Evolutionary conservation across 768 basidiomycete genomes (phyloP).

Genomic region (Clathrus columnatus): DNA sequence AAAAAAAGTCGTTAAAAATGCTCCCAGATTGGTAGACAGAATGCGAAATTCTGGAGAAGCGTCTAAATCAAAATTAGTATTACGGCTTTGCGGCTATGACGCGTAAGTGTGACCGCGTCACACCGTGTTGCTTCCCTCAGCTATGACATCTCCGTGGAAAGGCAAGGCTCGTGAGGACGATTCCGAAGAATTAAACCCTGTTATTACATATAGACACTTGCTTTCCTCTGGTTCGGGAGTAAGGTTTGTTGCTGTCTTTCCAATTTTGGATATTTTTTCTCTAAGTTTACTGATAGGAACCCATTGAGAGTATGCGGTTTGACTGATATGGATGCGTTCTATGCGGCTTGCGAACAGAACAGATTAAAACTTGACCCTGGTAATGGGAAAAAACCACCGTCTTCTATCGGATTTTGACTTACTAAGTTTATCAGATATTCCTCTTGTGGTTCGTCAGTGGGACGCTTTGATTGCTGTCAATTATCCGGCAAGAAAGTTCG

Average conservation of each 20-base stretch:
- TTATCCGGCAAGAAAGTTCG: conserved; percentile 87
- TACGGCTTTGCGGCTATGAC: too few relatives aligned
- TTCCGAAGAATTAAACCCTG: conserved; percentile 43
- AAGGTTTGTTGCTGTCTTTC: conserved; percentile 26
- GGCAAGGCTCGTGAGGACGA: conserved; percentile 9
- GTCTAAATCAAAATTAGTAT: too few relatives aligned
- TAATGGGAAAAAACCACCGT: conserved; percentile 16
- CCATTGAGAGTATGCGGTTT: conserved; percentile 81
- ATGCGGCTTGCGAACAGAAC: conserved; percentile 78
- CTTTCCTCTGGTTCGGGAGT: conserved; percentile 59
- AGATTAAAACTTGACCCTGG: conserved; percentile 53
- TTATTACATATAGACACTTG: conserved; percentile 74
- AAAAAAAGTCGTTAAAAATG: too few relatives aligned
- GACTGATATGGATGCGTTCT: conserved; percentile 87
- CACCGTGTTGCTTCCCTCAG: too few relatives aligned
- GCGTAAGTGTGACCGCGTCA: too few relatives aligned
- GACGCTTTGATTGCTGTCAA: conserved; percentile 87
- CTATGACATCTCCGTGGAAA: conserved; percentile 7
- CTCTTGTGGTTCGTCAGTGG: conserved; percentile 86
- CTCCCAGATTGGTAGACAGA: too few relatives aligned
- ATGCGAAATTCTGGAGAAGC: too few relatives aligned
- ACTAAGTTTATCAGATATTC: conserved; percentile 30
- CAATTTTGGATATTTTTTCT: not conserved
- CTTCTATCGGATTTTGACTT: conserved; percentile 17
- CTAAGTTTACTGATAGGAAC: conserved; percentile 24